Percentiles rank a stretch among this genome's conserved stretches.
Conservation (phyloP, 1,139 yeast genomes). For the Suhomyces taliae region DNA sequence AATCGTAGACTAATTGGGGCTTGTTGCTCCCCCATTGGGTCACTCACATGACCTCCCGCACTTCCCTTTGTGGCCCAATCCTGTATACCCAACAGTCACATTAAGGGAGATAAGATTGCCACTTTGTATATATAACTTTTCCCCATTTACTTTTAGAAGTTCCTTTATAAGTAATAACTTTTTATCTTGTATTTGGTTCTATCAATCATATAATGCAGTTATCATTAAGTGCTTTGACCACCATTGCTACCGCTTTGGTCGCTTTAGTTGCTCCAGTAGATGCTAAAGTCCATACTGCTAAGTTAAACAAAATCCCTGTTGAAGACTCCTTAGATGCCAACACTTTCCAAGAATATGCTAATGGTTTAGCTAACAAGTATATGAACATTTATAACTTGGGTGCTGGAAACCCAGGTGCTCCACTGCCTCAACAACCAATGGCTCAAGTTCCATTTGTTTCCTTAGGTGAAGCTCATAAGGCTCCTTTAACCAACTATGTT, state of each 20-base stretch:
- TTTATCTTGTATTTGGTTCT: neutral
- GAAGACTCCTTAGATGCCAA: conserved; percentile 62
- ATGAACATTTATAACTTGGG: conserved; percentile 52
- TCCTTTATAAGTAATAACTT: neutral
- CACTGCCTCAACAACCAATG: conserved; percentile 19
- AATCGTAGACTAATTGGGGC: neutral
- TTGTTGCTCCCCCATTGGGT: neutral
- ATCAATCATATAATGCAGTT: conserved; percentile 28
- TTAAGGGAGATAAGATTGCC: conserved; percentile 10
- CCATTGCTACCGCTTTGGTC: conserved; percentile 36
- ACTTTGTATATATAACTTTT: conserved; percentile 1
- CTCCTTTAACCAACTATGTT: conserved; percentile 87
- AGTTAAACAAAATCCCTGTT: conserved; percentile 61
- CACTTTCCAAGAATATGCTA: conserved; percentile 62
- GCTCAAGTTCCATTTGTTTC: conserved; percentile 49
- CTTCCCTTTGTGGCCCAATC: neutral
- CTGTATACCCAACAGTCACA: neutral
- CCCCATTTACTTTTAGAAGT: neutral
- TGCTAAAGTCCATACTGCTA: conserved; percentile 64
- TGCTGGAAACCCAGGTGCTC: conserved; percentile 21
- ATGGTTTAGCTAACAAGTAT: conserved; percentile 74
- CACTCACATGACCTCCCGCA: neutral
- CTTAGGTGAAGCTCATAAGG: conserved; percentile 35
- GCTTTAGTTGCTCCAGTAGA: conserved; percentile 38
- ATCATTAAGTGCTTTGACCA: conserved; percentile 33